Evolutionary conservation across 768 basidiomycete species (phyloP).

Genomic region (Pulveroboletus sp.): DNA sequence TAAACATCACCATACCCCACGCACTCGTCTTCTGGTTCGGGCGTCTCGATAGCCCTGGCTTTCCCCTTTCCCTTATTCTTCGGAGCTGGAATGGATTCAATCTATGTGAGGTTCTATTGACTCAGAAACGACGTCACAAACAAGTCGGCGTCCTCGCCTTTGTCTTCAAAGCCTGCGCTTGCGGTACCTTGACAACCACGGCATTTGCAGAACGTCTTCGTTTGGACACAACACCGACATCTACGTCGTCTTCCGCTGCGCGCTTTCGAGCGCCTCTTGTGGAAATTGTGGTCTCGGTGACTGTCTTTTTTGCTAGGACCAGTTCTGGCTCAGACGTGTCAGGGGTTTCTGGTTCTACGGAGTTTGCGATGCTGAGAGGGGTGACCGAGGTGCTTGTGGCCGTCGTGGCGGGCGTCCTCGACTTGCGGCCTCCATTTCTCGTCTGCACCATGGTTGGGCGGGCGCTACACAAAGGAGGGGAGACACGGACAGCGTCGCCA

Average conservation of each 20-base stretch:
- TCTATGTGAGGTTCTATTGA: constrained; percentile 11
- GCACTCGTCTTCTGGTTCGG: constrained; percentile 33
- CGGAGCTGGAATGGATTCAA: background rate
- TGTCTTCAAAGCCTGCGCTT: constrained; percentile 9
- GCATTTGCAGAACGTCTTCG: constrained; percentile 32
- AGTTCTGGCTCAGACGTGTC: constrained; percentile 42
- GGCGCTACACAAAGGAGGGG: background rate
- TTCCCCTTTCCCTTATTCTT: constrained; percentile 27
- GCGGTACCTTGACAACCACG: constrained; percentile 21
- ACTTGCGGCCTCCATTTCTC: constrained; percentile 14
- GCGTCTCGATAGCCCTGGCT: constrained; percentile 22
- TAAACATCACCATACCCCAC: constrained; percentile 40
- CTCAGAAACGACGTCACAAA: constrained; percentile 15
- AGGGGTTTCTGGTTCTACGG: constrained; percentile 49
- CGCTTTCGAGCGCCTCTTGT: constrained; percentile 26
- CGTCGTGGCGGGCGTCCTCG: constrained; percentile 23
- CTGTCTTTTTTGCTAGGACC: background rate
- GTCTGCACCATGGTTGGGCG: constrained; percentile 20
- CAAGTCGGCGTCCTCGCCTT: constrained; percentile 22
- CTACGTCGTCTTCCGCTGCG: constrained; percentile 34
- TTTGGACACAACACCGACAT: constrained; percentile 24
- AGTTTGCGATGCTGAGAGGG: constrained; percentile 46
- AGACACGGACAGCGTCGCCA: constrained; percentile 7
- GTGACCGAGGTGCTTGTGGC: constrained; percentile 43
- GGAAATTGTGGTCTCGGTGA: background rate